phyloP scores from a whole-genome alignment of 768 basidiomycete species.

The Mycena venus region DNA sequence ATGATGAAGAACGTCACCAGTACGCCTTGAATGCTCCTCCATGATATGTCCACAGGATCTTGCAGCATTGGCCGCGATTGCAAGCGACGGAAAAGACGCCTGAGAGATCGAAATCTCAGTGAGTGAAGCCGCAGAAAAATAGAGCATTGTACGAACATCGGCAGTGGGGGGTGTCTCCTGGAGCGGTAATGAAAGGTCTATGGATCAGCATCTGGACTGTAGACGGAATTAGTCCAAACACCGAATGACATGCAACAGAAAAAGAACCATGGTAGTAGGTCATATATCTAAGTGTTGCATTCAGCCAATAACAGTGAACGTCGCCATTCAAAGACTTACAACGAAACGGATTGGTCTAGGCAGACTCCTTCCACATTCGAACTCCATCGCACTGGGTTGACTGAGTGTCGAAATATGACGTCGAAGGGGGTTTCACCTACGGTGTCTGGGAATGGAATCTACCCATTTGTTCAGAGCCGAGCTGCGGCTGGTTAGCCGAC shows the following conservation, averaged over 20 bases:
- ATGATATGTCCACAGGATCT: conserved; percentile 56
- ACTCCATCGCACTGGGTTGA: conserved; percentile 52
- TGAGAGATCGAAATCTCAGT: not conserved
- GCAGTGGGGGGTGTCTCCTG: not conserved
- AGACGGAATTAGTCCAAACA: not conserved
- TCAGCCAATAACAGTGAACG: not conserved
- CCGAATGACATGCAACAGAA: not conserved
- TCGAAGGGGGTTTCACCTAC: conserved; percentile 35
- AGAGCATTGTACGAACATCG: not conserved
- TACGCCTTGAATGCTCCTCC: conserved; percentile 12
- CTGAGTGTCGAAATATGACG: not conserved
- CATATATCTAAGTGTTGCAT: conserved; percentile 36
- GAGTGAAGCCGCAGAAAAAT: not conserved
- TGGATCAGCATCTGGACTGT: conserved; percentile 57
- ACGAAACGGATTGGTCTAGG: conserved; percentile 22
- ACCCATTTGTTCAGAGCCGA: conserved; percentile 75
- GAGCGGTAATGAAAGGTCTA: conserved; percentile 58
- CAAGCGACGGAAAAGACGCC: conserved; percentile 50
- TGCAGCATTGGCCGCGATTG: conserved; percentile 59
- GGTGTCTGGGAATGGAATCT: conserved; percentile 62
- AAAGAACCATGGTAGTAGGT: conserved; percentile 50
- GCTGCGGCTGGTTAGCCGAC: not conserved
- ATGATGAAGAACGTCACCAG: conserved; percentile 41
- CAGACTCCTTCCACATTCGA: conserved; percentile 43
- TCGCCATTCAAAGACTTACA: not conserved